Evolutionary conservation across 2,329 filamentous ascomycete species (phyloP), one percentile per base, ranked within the genome.

Genomic region (Aspergillus phoenicis): DNA sequence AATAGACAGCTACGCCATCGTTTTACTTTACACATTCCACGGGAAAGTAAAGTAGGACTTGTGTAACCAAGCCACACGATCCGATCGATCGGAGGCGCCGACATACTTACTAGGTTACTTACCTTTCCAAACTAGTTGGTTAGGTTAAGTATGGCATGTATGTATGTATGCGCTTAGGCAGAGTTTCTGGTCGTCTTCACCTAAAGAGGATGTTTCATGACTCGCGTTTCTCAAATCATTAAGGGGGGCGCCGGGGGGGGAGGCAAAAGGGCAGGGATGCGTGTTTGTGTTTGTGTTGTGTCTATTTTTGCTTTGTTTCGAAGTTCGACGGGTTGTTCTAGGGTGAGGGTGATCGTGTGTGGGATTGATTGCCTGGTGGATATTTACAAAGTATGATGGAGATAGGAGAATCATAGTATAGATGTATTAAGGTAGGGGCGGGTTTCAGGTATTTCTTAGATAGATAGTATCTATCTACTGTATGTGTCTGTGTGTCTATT

Each of bases 181-280:
- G 33, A 36, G 11, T 5, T 13, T 36, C 33, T 13, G 10, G 5
- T 36, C 33, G 11, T 36, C 33, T 36, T 41, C 20, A 20, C 33
- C 24, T n/a, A 45, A 41, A 24, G 11, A 36, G 39, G 43, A 20
- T 36, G 47, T 28, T 43, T 30, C 36, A 58, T 58, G 36, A 58
- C 48, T 52, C 48, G 47, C 24, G 6, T 33, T 58, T 52, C 20
- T 3, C 45, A 58, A 55, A 55, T 56, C 39, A 47, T 47, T 36
- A 39, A 47, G 17, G 28, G 53, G 33, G 36, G 8, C n/a, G 28
- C 28, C 33, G 33, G 33, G 33, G 11, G 17, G 13, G 33, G 11
- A 36, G 33, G 33, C 33, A 36, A 13, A 13, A 39, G 5, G 11
- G 13, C 26, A 5, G 26, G 47, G 26, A 24, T 8, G 4, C 11